Base-by-base conservation (phyloP, 2,329 filamentous ascomycete species). In the Fusarium sp. region DNA sequence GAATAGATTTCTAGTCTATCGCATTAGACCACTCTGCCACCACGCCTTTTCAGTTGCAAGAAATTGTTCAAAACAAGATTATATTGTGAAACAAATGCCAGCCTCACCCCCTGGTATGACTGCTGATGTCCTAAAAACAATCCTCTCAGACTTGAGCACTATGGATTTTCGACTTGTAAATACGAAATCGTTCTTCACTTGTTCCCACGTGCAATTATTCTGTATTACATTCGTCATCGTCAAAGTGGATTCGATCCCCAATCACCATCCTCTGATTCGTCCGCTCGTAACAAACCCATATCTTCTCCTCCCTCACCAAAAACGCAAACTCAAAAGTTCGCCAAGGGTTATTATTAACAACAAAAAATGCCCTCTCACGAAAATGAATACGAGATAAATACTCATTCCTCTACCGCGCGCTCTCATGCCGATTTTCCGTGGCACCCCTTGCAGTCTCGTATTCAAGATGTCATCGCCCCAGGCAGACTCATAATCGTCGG, bases 401-500 rank as follows among this genome's bases (percentile, higher is more conserved):
- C 13, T 6, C 42, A n/a, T 15, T n/a, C 33, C 14, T 47, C 35
- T 4, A 38, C 15, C 9, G 28, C 8, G 36, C 8, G 17, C 17
- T 54, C 20, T 22, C 14, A 14, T 5, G n/a, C 59, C 22, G 31
- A 22, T 3, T 7, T 33, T 22, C 22, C 58, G 5, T 49, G 67
- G 55, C 10, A 72, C 20, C 51, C 39, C 7, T 35, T 74, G 10
- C 39, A 41, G 15, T 42, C n/a, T 17, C 42, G 56, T 11, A 39
- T 74, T 10, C 42, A 49, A 13, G 41, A 65, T 28, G 35, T 66
- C 4, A 26, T 69, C 17, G 18, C 31, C 10, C 60, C 15, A 52
- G 58, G 56, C 24, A 72, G 70, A 39, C 38, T 78, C 2, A 45
- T 98, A n/a, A 87, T 98, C 63, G 86, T 98, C 35, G 95, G 95